Evolutionary conservation across 306 rosid genomes (phyloP).

Genomic region (Pyrus pyrifolia): DNA sequence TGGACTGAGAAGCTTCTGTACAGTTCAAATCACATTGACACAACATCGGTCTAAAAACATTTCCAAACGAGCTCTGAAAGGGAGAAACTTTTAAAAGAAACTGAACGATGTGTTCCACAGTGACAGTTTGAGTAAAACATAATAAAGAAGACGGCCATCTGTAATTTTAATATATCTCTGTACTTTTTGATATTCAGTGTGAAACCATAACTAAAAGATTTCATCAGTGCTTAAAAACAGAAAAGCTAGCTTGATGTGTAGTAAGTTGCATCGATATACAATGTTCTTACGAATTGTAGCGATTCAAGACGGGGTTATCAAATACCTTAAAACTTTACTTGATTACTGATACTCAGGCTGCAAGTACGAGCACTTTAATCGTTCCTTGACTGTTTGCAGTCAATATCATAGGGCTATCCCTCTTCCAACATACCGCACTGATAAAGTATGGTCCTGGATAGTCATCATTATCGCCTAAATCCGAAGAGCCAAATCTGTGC

Average conservation of each 20-base stretch:
- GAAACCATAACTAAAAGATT: background rate
- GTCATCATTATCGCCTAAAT: conserved; percentile 49
- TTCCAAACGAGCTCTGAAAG: no score
- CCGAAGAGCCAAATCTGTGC: conserved; percentile 65
- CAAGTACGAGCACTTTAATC: conserved; percentile 78
- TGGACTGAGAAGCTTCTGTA: no score
- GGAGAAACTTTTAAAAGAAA: no score
- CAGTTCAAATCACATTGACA: no score
- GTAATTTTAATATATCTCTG: no score
- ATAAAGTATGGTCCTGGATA: conserved; percentile 69
- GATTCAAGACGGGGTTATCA: no score
- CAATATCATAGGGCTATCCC: conserved; percentile 73
- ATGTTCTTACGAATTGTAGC: background rate
- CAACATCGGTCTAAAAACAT: no score
- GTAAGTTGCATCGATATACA: background rate
- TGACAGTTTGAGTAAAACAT: no score
- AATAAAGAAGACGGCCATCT: no score
- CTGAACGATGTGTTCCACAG: no score
- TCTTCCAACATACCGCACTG: conserved; percentile 97
- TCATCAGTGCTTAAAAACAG: no score
- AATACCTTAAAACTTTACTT: conserved; percentile 1
- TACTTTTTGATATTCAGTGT: no score
- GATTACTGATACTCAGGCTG: conserved; percentile 33
- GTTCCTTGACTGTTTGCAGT: conserved; percentile 90
- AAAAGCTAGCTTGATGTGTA: background rate